Evolutionary conservation across 2,329 filamentous ascomycete species (phyloP).

Genomic region (Cyanodermella asteris): DNA sequence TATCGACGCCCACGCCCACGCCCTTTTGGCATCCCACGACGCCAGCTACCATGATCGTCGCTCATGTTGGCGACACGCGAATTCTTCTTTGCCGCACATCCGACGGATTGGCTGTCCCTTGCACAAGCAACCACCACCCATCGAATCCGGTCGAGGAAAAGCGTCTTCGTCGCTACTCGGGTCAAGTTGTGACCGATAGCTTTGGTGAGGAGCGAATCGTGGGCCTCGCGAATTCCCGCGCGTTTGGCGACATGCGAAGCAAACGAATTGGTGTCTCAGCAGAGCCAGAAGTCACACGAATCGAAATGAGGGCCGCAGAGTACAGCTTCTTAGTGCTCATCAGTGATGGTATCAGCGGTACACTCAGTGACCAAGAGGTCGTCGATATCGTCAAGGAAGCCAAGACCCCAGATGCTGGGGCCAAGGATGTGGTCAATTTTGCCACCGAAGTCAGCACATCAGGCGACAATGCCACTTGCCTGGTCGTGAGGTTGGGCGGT

Average conservation of each 20-base stretch:
- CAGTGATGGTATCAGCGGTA: conserved; percentile 72
- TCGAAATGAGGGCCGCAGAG: conserved; percentile 62
- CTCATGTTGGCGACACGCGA: conserved; percentile 84
- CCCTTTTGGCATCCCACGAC: conserved; percentile 91
- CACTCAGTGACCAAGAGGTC: conserved; percentile 78
- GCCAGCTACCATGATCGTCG: conserved; percentile 61
- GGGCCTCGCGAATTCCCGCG: conserved; percentile 77
- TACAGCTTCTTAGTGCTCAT: conserved; percentile 78
- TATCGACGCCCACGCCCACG: conserved; percentile 74
- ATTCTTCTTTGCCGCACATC: conserved; percentile 73
- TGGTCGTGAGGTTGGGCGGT: conserved; percentile 40
- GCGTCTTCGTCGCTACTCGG: conserved; percentile 65
- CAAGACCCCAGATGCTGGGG: conserved; percentile 68
- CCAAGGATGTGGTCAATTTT: conserved; percentile 59
- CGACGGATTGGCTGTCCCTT: conserved; percentile 55
- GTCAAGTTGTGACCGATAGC: conserved; percentile 77
- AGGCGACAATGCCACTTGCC: conserved; percentile 41
- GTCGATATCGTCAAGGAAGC: conserved; percentile 92
- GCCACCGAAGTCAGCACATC: conserved; percentile 60
- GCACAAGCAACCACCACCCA: conserved; percentile 85
- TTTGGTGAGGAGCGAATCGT: conserved; percentile 94
- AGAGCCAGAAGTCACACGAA: conserved; percentile 66
- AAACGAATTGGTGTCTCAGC: conserved; percentile 89
- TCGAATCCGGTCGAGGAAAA: conserved; percentile 66
- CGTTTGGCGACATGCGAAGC: conserved; percentile 78